Evolutionary conservation across 1,284 basidiomycete species (phyloP).

Genomic region (Pyrrhoderma lamaoense): DNA sequence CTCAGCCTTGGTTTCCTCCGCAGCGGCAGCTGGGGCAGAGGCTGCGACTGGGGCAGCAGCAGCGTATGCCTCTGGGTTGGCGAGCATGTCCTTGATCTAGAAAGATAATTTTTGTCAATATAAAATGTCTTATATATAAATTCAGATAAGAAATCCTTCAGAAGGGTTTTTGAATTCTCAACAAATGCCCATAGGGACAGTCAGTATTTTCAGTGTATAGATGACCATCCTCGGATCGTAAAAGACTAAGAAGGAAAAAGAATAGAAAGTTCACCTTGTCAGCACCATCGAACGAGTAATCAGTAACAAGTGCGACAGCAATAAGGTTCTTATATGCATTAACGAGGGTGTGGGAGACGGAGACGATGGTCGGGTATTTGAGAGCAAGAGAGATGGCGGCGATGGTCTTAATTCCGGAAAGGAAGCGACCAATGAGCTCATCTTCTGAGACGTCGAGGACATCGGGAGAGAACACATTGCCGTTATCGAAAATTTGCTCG

Average conservation of each 20-base stretch:
- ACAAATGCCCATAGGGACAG: conserved; percentile 40
- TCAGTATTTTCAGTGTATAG: conserved; percentile 82
- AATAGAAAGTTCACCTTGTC: conserved; percentile 65
- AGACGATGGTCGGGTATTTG: conserved; percentile 94
- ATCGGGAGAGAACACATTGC: conserved; percentile 84
- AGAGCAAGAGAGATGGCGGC: conserved; percentile 94
- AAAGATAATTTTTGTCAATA: conserved; percentile 6
- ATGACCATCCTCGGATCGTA: conserved; percentile 21
- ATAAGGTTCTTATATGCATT: conserved; percentile 99
- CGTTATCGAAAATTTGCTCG: conserved; percentile 87
- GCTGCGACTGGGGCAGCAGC: conserved; percentile 45
- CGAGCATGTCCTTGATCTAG: conserved; percentile 92
- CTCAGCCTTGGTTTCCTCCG: conserved; percentile 41
- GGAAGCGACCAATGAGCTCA: conserved; percentile 86
- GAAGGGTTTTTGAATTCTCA: conserved; percentile 29
- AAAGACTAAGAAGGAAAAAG: conserved; percentile 11
- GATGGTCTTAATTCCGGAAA: conserved; percentile 90
- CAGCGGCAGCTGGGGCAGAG: conserved; percentile 41
- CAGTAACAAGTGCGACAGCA: conserved; percentile 85
- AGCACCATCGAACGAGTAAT: conserved; percentile 91
- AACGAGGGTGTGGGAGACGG: conserved; percentile 90
- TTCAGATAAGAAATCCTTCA: conserved; percentile 25
- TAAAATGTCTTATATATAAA: conserved; percentile 19
- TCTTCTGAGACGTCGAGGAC: conserved; percentile 94
- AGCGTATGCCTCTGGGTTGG: conserved; percentile 90